Conservation (phyloP, 2,329 filamentous ascomycete genomes). For the Fusarium concolor region DNA sequence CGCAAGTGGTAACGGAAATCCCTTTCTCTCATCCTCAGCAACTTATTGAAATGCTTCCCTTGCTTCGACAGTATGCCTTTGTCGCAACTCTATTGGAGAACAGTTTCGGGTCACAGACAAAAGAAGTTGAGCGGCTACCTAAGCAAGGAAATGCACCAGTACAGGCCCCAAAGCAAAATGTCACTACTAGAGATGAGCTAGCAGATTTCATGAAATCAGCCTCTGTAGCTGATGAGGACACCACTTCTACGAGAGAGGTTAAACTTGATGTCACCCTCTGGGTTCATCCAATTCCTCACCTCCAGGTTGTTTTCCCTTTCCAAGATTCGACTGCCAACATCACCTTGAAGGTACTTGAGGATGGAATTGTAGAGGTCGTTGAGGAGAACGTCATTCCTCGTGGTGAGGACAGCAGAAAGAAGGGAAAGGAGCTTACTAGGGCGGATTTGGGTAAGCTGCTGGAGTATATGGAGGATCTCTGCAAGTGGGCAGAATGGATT, state of each 20-base stretch:
- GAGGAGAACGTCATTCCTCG: slow-evolving; percentile 63
- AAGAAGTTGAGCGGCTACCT: slow-evolving; percentile 28
- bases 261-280: slow-evolving; percentile 66
- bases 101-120: slow-evolving; percentile 62
- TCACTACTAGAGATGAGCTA: slow-evolving; percentile 51
- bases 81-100: slow-evolving; percentile 72
- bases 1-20: slow-evolving; percentile 72
- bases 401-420: slow-evolving; percentile 43
- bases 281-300: slow-evolving; percentile 60
- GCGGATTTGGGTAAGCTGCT: slow-evolving; percentile 59
- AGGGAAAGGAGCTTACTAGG: slow-evolving; percentile 53
- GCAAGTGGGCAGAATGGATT: slow-evolving; percentile 66
- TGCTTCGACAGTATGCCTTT: slow-evolving; percentile 80
- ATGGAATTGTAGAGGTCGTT: slow-evolving; percentile 68
- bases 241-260: slow-evolving; percentile 31
- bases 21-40: slow-evolving; percentile 84
- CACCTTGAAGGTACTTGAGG: slow-evolving; percentile 68
- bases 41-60: slow-evolving; percentile 77
- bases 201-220: slow-evolving; percentile 47
- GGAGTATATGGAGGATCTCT: slow-evolving; percentile 64
- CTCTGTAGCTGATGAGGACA: not conserved
- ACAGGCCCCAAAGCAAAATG: slow-evolving; percentile 20
- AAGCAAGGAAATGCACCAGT: slow-evolving; percentile 8
- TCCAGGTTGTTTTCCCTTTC: slow-evolving; percentile 68
- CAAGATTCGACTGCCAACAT: slow-evolving; percentile 62